phyloP scores from a whole-genome alignment of 129 eudicot genomes.

The Artemisia tridentata region DNA sequence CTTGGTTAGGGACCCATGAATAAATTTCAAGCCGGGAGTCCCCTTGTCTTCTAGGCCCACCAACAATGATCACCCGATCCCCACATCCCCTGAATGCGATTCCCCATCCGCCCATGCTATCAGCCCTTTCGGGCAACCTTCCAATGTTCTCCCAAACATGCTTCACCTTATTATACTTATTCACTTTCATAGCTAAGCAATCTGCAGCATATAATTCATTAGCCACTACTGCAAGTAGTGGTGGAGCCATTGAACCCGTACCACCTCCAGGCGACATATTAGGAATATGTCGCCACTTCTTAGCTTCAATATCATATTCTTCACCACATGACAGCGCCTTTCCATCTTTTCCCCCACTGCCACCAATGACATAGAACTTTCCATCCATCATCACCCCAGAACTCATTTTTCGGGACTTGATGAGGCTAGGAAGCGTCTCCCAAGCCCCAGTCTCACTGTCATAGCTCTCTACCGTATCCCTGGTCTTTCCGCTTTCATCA shows the following conservation, averaged over 20 bases:
- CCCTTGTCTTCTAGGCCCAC: conserved; percentile 50
- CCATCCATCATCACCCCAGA: conserved; percentile 83
- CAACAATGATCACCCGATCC: conserved; percentile 50
- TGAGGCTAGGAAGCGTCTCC: conserved; percentile 58
- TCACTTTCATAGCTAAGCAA: too few relatives aligned
- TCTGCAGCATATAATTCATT: too few relatives aligned
- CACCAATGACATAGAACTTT: conserved; percentile 78
- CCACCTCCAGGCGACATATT: too few relatives aligned
- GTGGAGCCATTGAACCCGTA: too few relatives aligned
- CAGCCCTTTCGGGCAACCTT: too few relatives aligned
- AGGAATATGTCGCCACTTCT: too few relatives aligned
- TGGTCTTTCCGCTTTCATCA: conserved; percentile 45
- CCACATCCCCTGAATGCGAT: conserved; percentile 75
- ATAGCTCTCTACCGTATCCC: conserved; percentile 59
- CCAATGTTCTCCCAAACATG: too few relatives aligned
- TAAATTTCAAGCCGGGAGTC: conserved; percentile 42
- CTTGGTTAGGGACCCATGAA: conserved; percentile 60
- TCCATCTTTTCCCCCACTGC: conserved; percentile 50
- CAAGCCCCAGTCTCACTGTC: conserved; percentile 59
- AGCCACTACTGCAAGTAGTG: too few relatives aligned
- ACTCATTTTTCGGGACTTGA: conserved; percentile 66
- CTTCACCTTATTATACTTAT: conserved; percentile 43
- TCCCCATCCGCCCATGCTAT: conserved; percentile 56
- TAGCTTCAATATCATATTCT: too few relatives aligned
- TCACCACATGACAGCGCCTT: conserved; percentile 2